Conservation (phyloP, 371 early-diverging fungal genomes). For the Smittium mucronatum region DNA sequence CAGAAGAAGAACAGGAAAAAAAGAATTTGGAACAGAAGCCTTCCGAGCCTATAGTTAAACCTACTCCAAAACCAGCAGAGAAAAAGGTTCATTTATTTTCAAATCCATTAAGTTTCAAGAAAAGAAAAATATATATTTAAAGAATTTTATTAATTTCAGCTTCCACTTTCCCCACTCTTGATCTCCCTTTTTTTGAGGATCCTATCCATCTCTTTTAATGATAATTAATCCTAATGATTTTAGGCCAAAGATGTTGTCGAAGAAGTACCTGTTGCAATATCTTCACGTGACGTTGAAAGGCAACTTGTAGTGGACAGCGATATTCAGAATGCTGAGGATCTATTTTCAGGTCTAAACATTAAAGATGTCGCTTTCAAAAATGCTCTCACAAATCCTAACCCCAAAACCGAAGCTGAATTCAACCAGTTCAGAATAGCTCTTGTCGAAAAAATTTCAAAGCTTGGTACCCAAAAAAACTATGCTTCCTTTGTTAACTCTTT, state of each 20-base stretch:
- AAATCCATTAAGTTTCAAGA: no score
- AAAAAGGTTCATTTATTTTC: background rate
- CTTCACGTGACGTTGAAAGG: constrained; percentile 49
- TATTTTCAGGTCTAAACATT: constrained; percentile 60
- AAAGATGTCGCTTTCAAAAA: constrained; percentile 36
- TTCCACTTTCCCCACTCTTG: no score
- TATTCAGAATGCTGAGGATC: constrained; percentile 65
- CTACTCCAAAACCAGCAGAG: background rate
- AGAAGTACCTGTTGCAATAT: constrained; percentile 14
- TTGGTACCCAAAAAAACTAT: constrained; percentile 22
- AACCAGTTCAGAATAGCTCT: constrained; percentile 57
- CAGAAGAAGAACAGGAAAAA: constrained; percentile 49
- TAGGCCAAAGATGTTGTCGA: constrained; percentile 25
- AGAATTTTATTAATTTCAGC: no score
- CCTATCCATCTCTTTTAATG: no score
- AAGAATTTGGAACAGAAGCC: constrained; percentile 25
- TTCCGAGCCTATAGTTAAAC: constrained; percentile 12
- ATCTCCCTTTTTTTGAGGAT: no score
- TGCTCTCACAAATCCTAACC: constrained; percentile 52
- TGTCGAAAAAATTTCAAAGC: constrained; percentile 43
- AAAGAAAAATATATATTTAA: no score
- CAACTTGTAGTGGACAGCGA: constrained; percentile 64
- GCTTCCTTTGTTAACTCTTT: constrained; percentile 61
- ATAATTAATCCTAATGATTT: no score
- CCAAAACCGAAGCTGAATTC: constrained; percentile 70